These are phyloP conservation scores for Fusarium albosuccineum DNA, from an alignment of 2,329 filamentous ascomycete species.

Conservation along the genomic window DNA sequence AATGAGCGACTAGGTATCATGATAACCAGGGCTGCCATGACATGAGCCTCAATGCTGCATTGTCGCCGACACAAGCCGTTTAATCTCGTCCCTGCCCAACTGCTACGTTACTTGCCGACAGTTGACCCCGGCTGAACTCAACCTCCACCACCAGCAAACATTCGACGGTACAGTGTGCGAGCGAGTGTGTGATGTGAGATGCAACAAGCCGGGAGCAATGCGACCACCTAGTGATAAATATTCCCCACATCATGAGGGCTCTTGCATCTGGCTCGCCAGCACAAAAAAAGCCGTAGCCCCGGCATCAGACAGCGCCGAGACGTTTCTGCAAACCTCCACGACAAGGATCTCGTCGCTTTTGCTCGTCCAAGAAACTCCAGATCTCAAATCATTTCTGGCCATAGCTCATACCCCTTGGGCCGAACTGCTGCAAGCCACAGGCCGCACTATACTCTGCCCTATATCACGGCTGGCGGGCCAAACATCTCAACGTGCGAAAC, in stretches of 20 bases:
- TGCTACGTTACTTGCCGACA: slow-evolving; percentile 40
- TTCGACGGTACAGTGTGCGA: not conserved
- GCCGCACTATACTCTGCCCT: slow-evolving; percentile 21
- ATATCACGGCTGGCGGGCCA: slow-evolving; percentile 27
- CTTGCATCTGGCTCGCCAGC: slow-evolving; percentile 1
- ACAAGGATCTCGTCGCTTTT: slow-evolving; percentile 5
- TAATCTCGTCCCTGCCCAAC: slow-evolving; percentile 16
- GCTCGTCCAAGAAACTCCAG: slow-evolving; percentile 28
- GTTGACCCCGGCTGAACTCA: not conserved
- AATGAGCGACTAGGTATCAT: slow-evolving; percentile 22
- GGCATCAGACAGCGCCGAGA: slow-evolving; percentile 14
- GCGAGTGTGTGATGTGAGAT: slow-evolving; percentile 22
- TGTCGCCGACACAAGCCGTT: slow-evolving; percentile 12
- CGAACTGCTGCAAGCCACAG: slow-evolving; percentile 19
- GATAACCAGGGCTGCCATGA: slow-evolving; percentile 16
- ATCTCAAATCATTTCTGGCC: slow-evolving; percentile 18
- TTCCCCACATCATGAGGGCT: slow-evolving; percentile 41
- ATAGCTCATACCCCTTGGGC: slow-evolving; percentile 29
- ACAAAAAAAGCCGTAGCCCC: slow-evolving; percentile 11
- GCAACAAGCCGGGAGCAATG: slow-evolving; percentile 22
- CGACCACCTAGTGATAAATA: not conserved
- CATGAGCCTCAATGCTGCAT: not conserved
- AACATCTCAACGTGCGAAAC: slow-evolving; percentile 1
- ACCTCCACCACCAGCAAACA: slow-evolving; percentile 7
- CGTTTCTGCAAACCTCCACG: slow-evolving; percentile 19